phyloP scores from a whole-genome alignment of 1,284 basidiomycete species.

The Tilletia walkeri region DNA sequence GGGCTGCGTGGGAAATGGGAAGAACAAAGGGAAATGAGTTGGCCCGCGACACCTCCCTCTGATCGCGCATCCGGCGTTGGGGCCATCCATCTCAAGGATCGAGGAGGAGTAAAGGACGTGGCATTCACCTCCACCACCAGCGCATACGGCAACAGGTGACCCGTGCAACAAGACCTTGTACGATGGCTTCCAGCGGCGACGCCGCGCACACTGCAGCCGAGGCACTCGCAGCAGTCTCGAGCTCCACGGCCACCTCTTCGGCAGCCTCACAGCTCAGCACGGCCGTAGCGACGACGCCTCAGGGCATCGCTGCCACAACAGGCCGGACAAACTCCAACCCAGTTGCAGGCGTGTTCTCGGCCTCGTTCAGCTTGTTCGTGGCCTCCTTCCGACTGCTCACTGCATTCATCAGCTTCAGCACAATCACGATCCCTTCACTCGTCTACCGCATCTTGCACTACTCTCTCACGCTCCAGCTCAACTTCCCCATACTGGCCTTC shows the following conservation, averaged over 20 bases:
- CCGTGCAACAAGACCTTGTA: too few species aligned
- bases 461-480: slow-evolving; percentile 53
- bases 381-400: slow-evolving; percentile 45
- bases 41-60: too few species aligned
- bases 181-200: too few species aligned
- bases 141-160: too few species aligned
- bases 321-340: slow-evolving; percentile 16
- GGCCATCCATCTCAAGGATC: too few species aligned
- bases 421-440: slow-evolving; percentile 48
- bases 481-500: slow-evolving; percentile 46
- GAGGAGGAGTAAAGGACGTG: too few species aligned
- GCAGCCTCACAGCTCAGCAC: too few species aligned
- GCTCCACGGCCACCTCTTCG: neutral
- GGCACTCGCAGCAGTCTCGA: neutral
- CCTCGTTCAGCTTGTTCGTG: slow-evolving; percentile 37
- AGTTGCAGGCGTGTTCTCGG: slow-evolving; percentile 32
- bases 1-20: too few species aligned
- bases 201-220: neutral
- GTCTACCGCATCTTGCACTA: slow-evolving; percentile 50
- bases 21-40: too few species aligned
- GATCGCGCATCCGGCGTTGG: too few species aligned
- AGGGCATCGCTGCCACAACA: neutral
- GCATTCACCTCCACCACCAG: too few species aligned
- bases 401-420: slow-evolving; percentile 39
- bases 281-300: too few species aligned